Base-by-base conservation (phyloP, 768 basidiomycete genomes). In the Tubosaeta brunneosetosa region DNA sequence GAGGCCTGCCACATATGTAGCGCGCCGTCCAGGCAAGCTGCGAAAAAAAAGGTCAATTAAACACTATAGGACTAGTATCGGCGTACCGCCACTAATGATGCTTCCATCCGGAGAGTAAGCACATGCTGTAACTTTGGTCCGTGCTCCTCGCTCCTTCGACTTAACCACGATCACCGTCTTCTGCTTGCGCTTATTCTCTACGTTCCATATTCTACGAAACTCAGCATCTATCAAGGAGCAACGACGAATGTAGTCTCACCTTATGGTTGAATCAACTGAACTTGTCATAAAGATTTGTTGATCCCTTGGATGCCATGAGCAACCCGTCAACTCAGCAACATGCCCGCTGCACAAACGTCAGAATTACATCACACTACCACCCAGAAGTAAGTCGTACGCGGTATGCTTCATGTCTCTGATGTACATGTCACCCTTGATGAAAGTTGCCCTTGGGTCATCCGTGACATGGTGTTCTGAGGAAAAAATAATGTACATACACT, bases 391-490 rank as follows among this genome's bases (percentile, higher is more conserved):
- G 45, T 75, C 93, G 59, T 62, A 95, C 95, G 87, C 80, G n/a
- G 97, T 99, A 66, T 98, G 87, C 71, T 92, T 92, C 91, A 99
- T 94, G 72, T 99, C 97, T 51, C 97, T 87, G 60, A 99, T 90
- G 68, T 98, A 99, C 54, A 90, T 91, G 72, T 99, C 97, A 32
- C 97, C 97, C 73, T 98, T 98, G 65, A 92, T 77, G 68, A 80
- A 87, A 53, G 85, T 85, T 56, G 84, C 83, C 71, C 88, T 88
- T 62, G 51, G 62, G 75, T 77, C 72, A 77, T 74, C 82, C 67
- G 77, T 73, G 71, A 74, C 68, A 76, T 69, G 61, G 70, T 59
- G 63, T 56, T 60, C 62, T 50, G 48, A 53, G 47, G 41, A 45
- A 43, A 38, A 58, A 47, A 47, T 55, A 12, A 57, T 46, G 29